Base-by-base conservation (phyloP, 306 rosid genomes). In the Fagus sylvatica region DNA sequence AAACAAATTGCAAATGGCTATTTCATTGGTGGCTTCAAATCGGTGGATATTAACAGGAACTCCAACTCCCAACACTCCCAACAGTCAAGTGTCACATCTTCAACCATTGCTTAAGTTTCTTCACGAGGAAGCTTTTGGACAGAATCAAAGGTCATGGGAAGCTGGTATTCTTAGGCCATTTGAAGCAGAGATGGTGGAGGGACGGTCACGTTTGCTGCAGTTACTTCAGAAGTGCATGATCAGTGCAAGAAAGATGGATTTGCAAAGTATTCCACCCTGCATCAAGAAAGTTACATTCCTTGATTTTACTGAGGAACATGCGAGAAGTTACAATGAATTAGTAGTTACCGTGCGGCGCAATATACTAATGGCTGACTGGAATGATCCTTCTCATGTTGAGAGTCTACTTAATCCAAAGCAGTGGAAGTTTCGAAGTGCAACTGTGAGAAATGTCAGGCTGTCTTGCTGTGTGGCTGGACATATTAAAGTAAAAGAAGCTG, bases 21-120 rank as follows among this genome's bases (percentile, higher is more conserved):
- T 95, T 82, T 95, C 98, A n/a, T 80, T 95, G 89, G 75, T 80
- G 65, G 93, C 98, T 82, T 86, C 98, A 69, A 95, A 88, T 85
- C 95, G 98, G 69, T 95, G 98, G 98, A 91, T 95, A 84, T 85
- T 95, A 76, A 91, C 98, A 28, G 98, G 98, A 82, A 95, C 98
- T 55, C 98, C 98, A 41, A 95, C 98, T 42, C 98, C 98, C 68
- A 92, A 91, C 87, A 91, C 97, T 56, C 98, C 98, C 74, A 95
- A 88, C 80, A 95, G 93, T 85, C 98, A 95, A 81, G 87, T 95
- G 43, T 85, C 93, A 59, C 98, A 95, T 84, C 95, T 95, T 74
- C 98, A 95, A 67, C 96, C 97, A 8, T 86, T 95, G 92, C 91
- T 95, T 59, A 91, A 88, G 88, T 95, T 95, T 80, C 98, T 95